phyloP scores from a whole-genome alignment of 2,329 filamentous ascomycete species.

The Scytalidium sp. region DNA sequence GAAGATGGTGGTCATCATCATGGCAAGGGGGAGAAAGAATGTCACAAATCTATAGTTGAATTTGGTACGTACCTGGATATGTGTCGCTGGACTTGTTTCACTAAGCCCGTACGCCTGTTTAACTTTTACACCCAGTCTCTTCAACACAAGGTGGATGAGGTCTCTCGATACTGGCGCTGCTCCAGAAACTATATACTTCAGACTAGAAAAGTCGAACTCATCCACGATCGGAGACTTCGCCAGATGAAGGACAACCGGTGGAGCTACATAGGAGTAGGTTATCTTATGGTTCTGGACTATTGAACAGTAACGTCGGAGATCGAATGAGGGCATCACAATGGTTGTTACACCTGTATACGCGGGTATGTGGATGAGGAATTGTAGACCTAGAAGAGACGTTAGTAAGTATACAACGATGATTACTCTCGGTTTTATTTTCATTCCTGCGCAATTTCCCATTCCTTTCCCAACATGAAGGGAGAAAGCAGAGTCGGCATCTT shows the following conservation, averaged over 20 bases:
- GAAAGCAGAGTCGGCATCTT: not conserved
- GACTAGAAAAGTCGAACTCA: slow-evolving; percentile 74
- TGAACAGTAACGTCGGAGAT: slow-evolving; percentile 71
- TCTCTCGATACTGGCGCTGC: slow-evolving; percentile 80
- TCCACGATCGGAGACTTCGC: slow-evolving; percentile 73
- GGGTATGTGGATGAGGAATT: slow-evolving; percentile 64
- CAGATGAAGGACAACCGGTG: slow-evolving; percentile 75
- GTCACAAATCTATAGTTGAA: no score
- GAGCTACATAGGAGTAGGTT: slow-evolving; percentile 76
- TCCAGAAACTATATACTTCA: slow-evolving; percentile 79
- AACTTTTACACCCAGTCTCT: slow-evolving; percentile 68
- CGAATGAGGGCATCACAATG: slow-evolving; percentile 72
- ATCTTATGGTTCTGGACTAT: slow-evolving; percentile 71
- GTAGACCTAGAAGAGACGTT: slow-evolving; percentile 65
- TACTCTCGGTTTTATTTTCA: slow-evolving; percentile 41
- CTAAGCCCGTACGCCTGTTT: slow-evolving; percentile 90
- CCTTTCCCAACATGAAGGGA: slow-evolving; percentile 63
- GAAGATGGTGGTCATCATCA: not conserved
- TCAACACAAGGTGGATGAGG: slow-evolving; percentile 70
- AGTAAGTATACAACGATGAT: slow-evolving; percentile 77
- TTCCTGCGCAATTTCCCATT: slow-evolving; percentile 37
- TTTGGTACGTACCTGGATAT: slow-evolving; percentile 65
- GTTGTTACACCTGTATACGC: slow-evolving; percentile 62
- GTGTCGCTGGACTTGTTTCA: slow-evolving; percentile 78
- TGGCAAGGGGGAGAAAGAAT: no score